These are phyloP conservation scores for Aureoboletus auriporus DNA, from an alignment of 768 basidiomycete species.

Conservation along the genomic window DNA sequence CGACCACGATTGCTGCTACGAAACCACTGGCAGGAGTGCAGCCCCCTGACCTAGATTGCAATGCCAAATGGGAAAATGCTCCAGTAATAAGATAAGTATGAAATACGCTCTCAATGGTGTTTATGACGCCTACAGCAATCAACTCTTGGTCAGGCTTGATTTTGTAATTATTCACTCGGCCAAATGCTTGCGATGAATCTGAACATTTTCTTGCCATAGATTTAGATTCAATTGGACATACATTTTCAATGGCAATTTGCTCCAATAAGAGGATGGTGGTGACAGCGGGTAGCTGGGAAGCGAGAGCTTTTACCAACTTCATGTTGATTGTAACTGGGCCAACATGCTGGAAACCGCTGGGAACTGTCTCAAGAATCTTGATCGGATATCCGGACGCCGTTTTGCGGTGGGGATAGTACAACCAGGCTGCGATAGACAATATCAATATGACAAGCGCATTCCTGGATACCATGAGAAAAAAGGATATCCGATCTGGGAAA, in stretches of 20 bases:
- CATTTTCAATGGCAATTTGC: conserved; percentile 97
- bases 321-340: conserved; percentile 41
- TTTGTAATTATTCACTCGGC: conserved; percentile 92
- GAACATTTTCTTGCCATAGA: conserved; percentile 1
- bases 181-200: conserved; percentile 62
- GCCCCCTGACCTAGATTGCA: conserved; percentile 97
- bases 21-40: conserved; percentile 91
- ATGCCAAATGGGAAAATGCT: conserved; percentile 95
- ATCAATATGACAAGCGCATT: conserved; percentile 88
- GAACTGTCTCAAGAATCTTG: conserved; percentile 79
- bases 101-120: conserved; percentile 87
- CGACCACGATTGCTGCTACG: conserved; percentile 79
- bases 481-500: conserved; percentile 57
- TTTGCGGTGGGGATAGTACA: conserved; percentile 67
- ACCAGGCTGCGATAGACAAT: conserved; percentile 83
- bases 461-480: conserved; percentile 73
- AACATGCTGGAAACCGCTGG: conserved; percentile 72
- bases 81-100: conserved; percentile 95
- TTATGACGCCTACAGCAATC: conserved; percentile 98
- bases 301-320: conserved; percentile 62
- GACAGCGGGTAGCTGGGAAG: conserved; percentile 72
- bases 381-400: conserved; percentile 69
- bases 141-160: conserved; percentile 93
- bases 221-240: conserved; percentile 30
- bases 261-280: conserved; percentile 89